A percentile compares a stretch with the other conserved stretches of the same genome.
Evolutionary conservation across 129 eudicot species (phyloP).

Genomic region (Oenanthe sinensis): DNA sequence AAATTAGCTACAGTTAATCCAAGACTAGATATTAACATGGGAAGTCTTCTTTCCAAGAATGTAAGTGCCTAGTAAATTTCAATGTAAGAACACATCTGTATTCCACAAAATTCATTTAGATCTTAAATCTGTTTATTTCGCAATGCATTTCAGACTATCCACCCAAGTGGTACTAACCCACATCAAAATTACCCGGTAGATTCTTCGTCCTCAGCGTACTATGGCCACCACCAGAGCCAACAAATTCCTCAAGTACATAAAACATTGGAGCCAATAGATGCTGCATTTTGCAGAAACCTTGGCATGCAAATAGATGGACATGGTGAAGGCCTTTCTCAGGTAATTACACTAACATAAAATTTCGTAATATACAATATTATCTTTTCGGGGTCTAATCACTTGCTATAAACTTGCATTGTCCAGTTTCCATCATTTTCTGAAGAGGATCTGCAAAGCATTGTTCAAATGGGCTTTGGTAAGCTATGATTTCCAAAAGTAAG

Average conservation of each 20-base stretch:
- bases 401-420: not conserved
- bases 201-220: conserved; percentile 35
- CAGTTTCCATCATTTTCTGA: conserved; percentile 61
- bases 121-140: not conserved
- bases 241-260: conserved; percentile 38
- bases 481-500: not conserved
- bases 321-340: conserved; percentile 48
- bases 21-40: conserved; percentile 48
- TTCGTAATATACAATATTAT: not conserved
- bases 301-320: conserved; percentile 50
- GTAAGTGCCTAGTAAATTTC: conserved; percentile 36
- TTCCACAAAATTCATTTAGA: not conserved
- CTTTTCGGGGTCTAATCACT: not conserved
- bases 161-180: conserved; percentile 30
- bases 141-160: conserved; percentile 31
- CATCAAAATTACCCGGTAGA: conserved; percentile 56
- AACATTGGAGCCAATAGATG: conserved; percentile 41
- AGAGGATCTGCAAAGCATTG: conserved; percentile 83
- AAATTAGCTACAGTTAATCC: conserved; percentile 81
- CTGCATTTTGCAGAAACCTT: conserved; percentile 12
- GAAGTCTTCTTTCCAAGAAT: conserved; percentile 54
- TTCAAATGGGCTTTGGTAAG: conserved; percentile 64
- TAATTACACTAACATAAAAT: conserved; percentile 12
- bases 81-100: not conserved
- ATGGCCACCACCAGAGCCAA: conserved; percentile 33